A percentile compares a stretch with the other conserved stretches of the same genome.
Evolutionary conservation across 805 yeast genomes (phyloP).

Genomic region (Yamadazyma laniorum): DNA sequence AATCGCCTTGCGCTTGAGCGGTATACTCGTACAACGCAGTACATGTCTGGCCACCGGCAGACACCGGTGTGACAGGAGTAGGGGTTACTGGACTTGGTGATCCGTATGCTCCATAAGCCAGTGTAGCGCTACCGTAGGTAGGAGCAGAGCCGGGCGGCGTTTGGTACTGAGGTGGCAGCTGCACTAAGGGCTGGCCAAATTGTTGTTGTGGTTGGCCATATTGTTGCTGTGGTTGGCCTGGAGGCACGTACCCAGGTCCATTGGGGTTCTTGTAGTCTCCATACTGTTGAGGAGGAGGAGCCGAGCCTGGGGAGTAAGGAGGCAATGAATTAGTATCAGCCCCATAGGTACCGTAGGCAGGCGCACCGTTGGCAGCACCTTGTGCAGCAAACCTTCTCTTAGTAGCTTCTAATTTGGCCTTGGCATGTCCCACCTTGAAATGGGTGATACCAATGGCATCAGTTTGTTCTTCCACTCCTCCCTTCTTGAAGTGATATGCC

Average conservation of each 20-base stretch:
- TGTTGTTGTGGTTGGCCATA: slow-evolving; percentile 16
- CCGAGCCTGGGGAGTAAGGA: slow-evolving; percentile 25
- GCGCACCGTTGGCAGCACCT: slow-evolving; percentile 20
- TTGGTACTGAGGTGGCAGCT: slow-evolving; percentile 11
- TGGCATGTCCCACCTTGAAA: slow-evolving; percentile 87
- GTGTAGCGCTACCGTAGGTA: slow-evolving; percentile 1
- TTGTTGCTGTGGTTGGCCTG: slow-evolving; percentile 14
- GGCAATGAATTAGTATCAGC: slow-evolving; percentile 19
- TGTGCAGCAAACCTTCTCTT: slow-evolving; percentile 63
- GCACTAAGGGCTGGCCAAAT: too few species aligned
- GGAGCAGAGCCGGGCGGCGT: slow-evolving; percentile 12
- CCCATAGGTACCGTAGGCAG: slow-evolving; percentile 9
- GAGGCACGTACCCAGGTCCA: slow-evolving; percentile 17
- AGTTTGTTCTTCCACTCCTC: slow-evolving; percentile 84
- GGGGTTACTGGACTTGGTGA: slow-evolving; percentile 20
- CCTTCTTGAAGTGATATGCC: slow-evolving; percentile 77
- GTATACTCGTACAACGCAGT: slow-evolving; percentile 89
- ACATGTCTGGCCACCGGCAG: slow-evolving; percentile 55
- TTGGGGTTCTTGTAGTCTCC: slow-evolving; percentile 27
- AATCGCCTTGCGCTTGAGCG: slow-evolving; percentile 92
- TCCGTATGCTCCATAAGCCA: slow-evolving; percentile 23
- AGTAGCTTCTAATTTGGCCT: slow-evolving; percentile 77
- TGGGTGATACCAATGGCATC: slow-evolving; percentile 89
- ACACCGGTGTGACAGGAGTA: slow-evolving; percentile 20
- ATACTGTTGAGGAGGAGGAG: slow-evolving; percentile 11